Percentiles rank a stretch among this genome's conserved stretches.
Evolutionary conservation across 352 stramenopile species (phyloP).

Genomic region (Pythium aquatile): DNA sequence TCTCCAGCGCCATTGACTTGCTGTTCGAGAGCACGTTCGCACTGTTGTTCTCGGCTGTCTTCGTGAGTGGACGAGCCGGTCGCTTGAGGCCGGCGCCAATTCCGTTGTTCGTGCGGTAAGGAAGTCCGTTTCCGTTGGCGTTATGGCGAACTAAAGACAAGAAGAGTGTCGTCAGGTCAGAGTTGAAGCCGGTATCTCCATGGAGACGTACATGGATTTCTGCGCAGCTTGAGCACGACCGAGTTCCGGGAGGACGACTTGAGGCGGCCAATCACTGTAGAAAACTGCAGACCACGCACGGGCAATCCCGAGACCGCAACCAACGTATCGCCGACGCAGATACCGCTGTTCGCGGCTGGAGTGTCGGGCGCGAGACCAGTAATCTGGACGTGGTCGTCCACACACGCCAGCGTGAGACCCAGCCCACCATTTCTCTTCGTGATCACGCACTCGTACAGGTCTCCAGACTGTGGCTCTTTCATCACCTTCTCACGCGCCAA

Average conservation of each 20-base stretch:
- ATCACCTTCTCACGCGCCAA: constrained; percentile 72
- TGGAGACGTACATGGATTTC: constrained; percentile 69
- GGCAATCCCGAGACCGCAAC: constrained; percentile 71
- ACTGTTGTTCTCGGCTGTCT: constrained; percentile 66
- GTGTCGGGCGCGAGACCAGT: constrained; percentile 71
- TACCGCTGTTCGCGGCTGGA: constrained; percentile 64
- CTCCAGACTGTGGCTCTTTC: constrained; percentile 76
- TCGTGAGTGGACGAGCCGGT: constrained; percentile 44
- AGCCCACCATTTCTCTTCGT: constrained; percentile 77
- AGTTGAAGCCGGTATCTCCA: not conserved
- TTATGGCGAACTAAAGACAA: constrained; percentile 57
- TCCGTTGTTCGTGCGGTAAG: constrained; percentile 34
- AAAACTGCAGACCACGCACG: constrained; percentile 77
- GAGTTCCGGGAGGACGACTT: constrained; percentile 81
- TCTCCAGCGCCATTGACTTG: constrained; percentile 71
- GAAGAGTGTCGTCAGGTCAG: not conserved
- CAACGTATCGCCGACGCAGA: constrained; percentile 77
- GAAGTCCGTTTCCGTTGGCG: constrained; percentile 36
- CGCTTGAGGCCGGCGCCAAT: constrained; percentile 40
- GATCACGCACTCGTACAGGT: constrained; percentile 86
- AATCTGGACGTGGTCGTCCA: constrained; percentile 85
- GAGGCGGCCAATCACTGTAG: constrained; percentile 73
- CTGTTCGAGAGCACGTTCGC: constrained; percentile 65
- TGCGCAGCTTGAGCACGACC: constrained; percentile 73
- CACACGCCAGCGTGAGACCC: constrained; percentile 70